Evolutionary conservation across 2,329 filamentous ascomycete species (phyloP), one percentile per base, ranked within the genome.

Genomic region (Colletotrichum aenigma): DNA sequence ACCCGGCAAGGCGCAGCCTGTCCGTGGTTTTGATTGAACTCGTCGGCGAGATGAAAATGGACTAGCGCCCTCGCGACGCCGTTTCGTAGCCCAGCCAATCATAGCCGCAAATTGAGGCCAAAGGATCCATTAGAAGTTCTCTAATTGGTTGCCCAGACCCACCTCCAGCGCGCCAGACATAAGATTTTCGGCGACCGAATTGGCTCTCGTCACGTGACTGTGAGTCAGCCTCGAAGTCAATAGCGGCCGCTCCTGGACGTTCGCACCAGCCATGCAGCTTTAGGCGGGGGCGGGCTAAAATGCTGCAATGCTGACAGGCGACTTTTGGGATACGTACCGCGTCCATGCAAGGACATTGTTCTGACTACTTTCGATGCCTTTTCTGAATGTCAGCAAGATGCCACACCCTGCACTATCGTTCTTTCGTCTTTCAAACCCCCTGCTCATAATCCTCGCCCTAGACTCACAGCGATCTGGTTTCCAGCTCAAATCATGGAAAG

Each of bases 31-130:
- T 69, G 71, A 74, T 76, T 79, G 79, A 81, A 76, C 77, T 73
- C 71, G 68, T 87, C 85, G 85, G 85, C 85, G 85, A 86, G 85
- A 85, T 85, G 80, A 79, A 84, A 80, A 70, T 75, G 85, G 85
- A 48, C 77, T 85, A 85, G 85, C 80, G 82, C 66, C 5, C 56
- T 21, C 62, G 24, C 48, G 60, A n/a, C 7, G 2, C 4, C 6
- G 24, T 52, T 24, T 67, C 60, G 52, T n/a, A 30, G 18, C 3
- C 2, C 7, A 38, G 16, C 85, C 83, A 86, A 85, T 85, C 28
- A 81, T 0, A 10, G 4, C 4, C 1, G 1, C 8, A n/a, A 3
- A 9, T 36, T 4, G 3, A 5, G 8, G 15, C 13, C 10, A 16
- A 4, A 21, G 32, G 26, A 48, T 18, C 55, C 62, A 61, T 18